Percentiles rank a stretch among this genome's conserved stretches.
These are phyloP conservation scores for Barnettozyma pratensis DNA, from an alignment of 805 yeast genomes.

Conservation along the genomic window DNA sequence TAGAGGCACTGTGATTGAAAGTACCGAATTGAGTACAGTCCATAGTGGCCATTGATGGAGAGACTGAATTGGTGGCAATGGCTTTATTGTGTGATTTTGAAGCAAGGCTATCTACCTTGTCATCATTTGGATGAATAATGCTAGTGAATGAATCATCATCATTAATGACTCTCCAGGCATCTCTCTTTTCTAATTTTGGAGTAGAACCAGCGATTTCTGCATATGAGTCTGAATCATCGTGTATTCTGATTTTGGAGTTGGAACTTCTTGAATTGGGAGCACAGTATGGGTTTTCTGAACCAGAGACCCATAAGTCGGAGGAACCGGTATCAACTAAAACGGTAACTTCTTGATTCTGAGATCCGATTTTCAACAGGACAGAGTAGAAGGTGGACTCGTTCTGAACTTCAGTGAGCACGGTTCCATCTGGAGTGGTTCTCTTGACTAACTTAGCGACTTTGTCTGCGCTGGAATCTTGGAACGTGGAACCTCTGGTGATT, in stretches of 20 bases:
- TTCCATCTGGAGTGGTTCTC: slow-evolving; percentile 1
- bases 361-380: slow-evolving; percentile 9
- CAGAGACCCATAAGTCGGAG: slow-evolving; percentile 30
- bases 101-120: not conserved
- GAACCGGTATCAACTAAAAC: slow-evolving; percentile 32
- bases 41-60: slow-evolving; percentile 22
- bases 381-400: slow-evolving; percentile 12
- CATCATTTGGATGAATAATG: not conserved
- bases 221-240: slow-evolving; percentile 2
- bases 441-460: slow-evolving; percentile 3
- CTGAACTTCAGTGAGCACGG: slow-evolving; percentile 1
- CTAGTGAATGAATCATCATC: slow-evolving; percentile 3
- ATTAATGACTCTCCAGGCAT: slow-evolving; percentile 6
- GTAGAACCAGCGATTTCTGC: not conserved
- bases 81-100: slow-evolving; percentile 9
- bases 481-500: slow-evolving; percentile 16
- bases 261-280: not conserved
- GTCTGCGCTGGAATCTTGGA: slow-evolving; percentile 6
- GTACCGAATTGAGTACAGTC: slow-evolving; percentile 38
- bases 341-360: slow-evolving; percentile 17
- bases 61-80: not conserved
- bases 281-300: slow-evolving; percentile 27
- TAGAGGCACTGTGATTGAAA: slow-evolving; percentile 29
- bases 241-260: not conserved
- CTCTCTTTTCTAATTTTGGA: slow-evolving; percentile 4